Evolutionary conservation across 2,329 filamentous ascomycete genomes (phyloP).

Genomic region (Orbilia brochopaga): DNA sequence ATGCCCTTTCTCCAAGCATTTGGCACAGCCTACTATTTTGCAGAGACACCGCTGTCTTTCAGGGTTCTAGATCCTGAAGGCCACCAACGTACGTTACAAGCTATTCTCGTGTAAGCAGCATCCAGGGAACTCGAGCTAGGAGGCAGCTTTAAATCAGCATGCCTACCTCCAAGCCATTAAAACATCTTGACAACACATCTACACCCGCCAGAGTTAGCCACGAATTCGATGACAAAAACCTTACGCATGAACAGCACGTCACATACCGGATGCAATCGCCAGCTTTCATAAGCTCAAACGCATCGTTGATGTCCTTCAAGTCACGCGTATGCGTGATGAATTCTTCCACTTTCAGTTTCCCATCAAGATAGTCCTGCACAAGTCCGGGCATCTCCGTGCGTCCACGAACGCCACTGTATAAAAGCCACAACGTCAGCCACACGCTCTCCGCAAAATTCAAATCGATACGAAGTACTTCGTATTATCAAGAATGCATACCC

Average conservation of each 20-base stretch:
- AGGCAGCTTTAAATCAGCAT: too few species aligned
- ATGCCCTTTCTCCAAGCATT: too few species aligned
- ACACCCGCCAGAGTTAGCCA: slow-evolving; percentile 3
- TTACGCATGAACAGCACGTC: slow-evolving; percentile 61
- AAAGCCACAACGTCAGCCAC: slow-evolving; percentile 1
- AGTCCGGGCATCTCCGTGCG: slow-evolving; percentile 87
- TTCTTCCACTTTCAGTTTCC: slow-evolving; percentile 95
- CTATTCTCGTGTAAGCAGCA: too few species aligned
- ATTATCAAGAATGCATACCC: slow-evolving; percentile 61
- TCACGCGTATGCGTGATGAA: slow-evolving; percentile 88
- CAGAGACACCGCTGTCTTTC: too few species aligned
- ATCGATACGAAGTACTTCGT: neutral
- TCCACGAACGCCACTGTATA: slow-evolving; percentile 79
- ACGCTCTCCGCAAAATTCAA: neutral
- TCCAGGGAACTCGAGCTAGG: too few species aligned
- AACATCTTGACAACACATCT: slow-evolving; percentile 49
- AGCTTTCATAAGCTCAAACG: slow-evolving; percentile 91
- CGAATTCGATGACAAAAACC: slow-evolving; percentile 11
- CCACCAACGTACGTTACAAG: too few species aligned
- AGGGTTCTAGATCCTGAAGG: too few species aligned
- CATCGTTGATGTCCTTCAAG: slow-evolving; percentile 81
- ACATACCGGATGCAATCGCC: slow-evolving; percentile 98
- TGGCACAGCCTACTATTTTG: too few species aligned
- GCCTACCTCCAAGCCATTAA: neutral
- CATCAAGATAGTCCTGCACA: slow-evolving; percentile 85